Evolutionary conservation across 2,329 filamentous ascomycete genomes (phyloP), one percentile per base, ranked within the genome.

Genomic region (Colletotrichum melonis): DNA sequence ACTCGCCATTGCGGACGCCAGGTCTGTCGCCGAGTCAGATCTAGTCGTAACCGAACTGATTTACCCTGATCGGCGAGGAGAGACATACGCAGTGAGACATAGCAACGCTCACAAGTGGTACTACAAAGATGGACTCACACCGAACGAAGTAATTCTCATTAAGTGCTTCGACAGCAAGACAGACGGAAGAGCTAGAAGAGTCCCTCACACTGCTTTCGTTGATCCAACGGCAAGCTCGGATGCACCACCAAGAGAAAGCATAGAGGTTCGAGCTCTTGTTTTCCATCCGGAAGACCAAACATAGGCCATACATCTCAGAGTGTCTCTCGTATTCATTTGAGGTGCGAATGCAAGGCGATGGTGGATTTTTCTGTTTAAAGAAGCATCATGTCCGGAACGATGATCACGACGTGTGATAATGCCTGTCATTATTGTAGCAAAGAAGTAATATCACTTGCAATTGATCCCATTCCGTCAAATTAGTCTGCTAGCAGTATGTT

Each of bases 121-220:
- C 77, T 91, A 88, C 78, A 83, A 87, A 73, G 83, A 83, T 60
- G 83, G 82, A 1, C 85, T 90, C 77, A 84, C 81, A 0, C 88
- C 88, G 0, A 82, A 87, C 4, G 85, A 92, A 81, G 86, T 89
- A 4, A 82, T 89, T 3, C 76, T 92, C 56, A 89, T 92, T 80
- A 92, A 92, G 79, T 91, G 88, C 76, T 92, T 88, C 77, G 90
- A 92, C 79, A 88, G 83, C 30, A 88, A 89, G 83, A 82, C 82
- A 28, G 88, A 90, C 78, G 88, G 87, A 0, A 79, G 86, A 30
- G 87, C 88, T 6, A 82, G 88, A 11, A 79, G 88, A 4, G 85
- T 88, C 38, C 88, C 89, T n/a, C 89, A 91, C 76, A 85, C 85
- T 6, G 87, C 89, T 2, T 91, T 92, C 82, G 80, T 80, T 22